phyloP scores from a whole-genome alignment of 805 yeast genomes.

The Saccharomyces kudriavzevii region DNA sequence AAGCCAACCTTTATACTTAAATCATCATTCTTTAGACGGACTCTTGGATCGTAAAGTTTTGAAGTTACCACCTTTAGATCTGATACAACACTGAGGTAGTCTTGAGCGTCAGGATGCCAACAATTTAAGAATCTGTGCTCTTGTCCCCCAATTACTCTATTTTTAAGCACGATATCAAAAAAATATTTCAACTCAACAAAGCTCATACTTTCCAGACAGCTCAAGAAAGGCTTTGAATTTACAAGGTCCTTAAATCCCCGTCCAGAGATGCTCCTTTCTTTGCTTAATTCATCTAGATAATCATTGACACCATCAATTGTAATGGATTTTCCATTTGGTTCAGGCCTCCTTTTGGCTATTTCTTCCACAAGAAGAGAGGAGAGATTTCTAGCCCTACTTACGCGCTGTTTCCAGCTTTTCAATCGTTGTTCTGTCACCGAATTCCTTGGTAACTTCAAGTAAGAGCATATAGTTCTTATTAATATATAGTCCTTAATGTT shows the following conservation, averaged over 20 bases:
- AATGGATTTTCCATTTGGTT: constrained; percentile 35
- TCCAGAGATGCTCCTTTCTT: constrained; percentile 14
- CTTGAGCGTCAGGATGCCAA: constrained; percentile 78
- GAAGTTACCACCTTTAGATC: constrained; percentile 54
- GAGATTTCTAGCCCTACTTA: constrained; percentile 38
- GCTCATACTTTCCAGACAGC: constrained; percentile 46
- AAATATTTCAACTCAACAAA: constrained; percentile 61
- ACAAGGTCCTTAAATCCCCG: constrained; percentile 15
- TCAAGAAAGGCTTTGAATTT: constrained; percentile 34
- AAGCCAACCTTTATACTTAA: constrained; percentile 29
- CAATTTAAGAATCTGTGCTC: constrained; percentile 48
- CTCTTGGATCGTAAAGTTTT: constrained; percentile 43
- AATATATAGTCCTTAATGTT: constrained; percentile 57
- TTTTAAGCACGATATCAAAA: constrained; percentile 55
- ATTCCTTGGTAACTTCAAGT: constrained; percentile 50
- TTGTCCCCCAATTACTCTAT: constrained; percentile 50
- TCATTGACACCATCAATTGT: constrained; percentile 44
- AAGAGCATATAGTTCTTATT: constrained; percentile 41
- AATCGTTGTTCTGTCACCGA: constrained; percentile 52
- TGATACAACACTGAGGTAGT: constrained; percentile 56
- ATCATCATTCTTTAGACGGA: constrained; percentile 36
- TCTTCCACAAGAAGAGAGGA: constrained; percentile 43
- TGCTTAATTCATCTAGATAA: constrained; percentile 38
- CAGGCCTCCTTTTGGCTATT: constrained; percentile 39
- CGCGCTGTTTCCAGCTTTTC: constrained; percentile 40